A percentile compares a stretch with the other conserved stretches of the same genome.
phyloP scores from a whole-genome alignment of 768 basidiomycete species.

The Kwoniella europaea region DNA sequence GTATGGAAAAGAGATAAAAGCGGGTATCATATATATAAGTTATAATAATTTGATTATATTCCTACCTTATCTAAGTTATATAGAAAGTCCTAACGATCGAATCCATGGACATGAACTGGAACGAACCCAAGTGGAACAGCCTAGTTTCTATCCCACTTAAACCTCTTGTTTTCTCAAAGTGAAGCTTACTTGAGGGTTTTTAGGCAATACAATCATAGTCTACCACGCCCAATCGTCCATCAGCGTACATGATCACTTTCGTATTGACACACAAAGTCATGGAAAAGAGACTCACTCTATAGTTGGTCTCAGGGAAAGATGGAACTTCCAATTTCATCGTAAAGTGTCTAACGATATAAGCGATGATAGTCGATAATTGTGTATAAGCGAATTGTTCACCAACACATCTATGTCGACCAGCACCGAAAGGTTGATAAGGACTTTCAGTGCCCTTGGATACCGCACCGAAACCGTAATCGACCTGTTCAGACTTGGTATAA shows the following conservation, averaged over 20 bases:
- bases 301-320: constrained; percentile 80
- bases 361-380: constrained; percentile 82
- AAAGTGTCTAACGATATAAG: constrained; percentile 75
- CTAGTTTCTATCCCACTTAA: not conserved
- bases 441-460: constrained; percentile 96
- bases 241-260: not conserved
- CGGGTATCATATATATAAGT: not conserved
- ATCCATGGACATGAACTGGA: not conserved
- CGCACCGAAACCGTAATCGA: constrained; percentile 94
- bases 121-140: not conserved
- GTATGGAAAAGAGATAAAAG: not conserved
- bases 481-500: constrained; percentile 81
- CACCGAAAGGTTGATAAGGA: constrained; percentile 97
- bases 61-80: not conserved
- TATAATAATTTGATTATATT: not conserved
- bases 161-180: constrained; percentile 40
- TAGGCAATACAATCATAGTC: constrained; percentile 93
- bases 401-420: constrained; percentile 73
- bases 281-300: constrained; percentile 69
- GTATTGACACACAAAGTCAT: not conserved
- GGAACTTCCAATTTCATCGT: constrained; percentile 71
- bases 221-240: constrained; percentile 52
- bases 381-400: constrained; percentile 82
- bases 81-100: not conserved
- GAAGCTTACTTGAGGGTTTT: constrained; percentile 46